Base-by-base conservation (phyloP, 2,329 filamentous ascomycete genomes). In the Xylaria sp. region DNA sequence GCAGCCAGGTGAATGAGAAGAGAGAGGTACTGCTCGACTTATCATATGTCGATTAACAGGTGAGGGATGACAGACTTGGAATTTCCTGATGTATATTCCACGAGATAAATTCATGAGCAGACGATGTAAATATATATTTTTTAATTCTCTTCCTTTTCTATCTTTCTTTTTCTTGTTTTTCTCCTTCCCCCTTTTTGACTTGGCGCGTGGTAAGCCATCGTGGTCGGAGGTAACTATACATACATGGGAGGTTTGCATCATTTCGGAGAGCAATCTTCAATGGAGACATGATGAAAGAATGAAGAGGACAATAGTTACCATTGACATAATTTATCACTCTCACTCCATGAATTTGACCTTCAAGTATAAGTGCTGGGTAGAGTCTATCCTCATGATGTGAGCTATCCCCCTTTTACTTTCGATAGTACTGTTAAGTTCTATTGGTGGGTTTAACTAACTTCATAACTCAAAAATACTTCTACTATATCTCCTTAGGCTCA, bases 21-120 rank as follows among this genome's bases (percentile, higher is more conserved):
- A 59, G 65, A 54, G 73, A 75, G 13, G 65, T 75, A 9, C 25
- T 75, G 10, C 49, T 75, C 17, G 73, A 75, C 38, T 61, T 75
- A 17, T 74, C 74, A 5, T 73, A 72, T 45, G 62, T 53, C 17
- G 55, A 69, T 33, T 71, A 44, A 42, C 4, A 36, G 54, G 42
- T 45, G 22, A 44, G 20, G 54, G 25, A 29, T 29, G 36, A 42
- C 36, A n/a, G 15, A 17, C 7, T 13, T 3, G 15, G 51, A 25
- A 20, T 25, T 13, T 1, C 1, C 31, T 7, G 31, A 13, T 9
- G 1, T 33, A 3, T 33, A 31, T 22, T 33, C 6, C 5, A 51
- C 10, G 49, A 10, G 27, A 31, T 11, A 20, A 20, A 51, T 31
- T 20, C 1, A n/a, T 9, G 15, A 6, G 27, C 10, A 51, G 29